Conservation (phyloP, 345 rosid species). For the Microcos paniculata region DNA sequence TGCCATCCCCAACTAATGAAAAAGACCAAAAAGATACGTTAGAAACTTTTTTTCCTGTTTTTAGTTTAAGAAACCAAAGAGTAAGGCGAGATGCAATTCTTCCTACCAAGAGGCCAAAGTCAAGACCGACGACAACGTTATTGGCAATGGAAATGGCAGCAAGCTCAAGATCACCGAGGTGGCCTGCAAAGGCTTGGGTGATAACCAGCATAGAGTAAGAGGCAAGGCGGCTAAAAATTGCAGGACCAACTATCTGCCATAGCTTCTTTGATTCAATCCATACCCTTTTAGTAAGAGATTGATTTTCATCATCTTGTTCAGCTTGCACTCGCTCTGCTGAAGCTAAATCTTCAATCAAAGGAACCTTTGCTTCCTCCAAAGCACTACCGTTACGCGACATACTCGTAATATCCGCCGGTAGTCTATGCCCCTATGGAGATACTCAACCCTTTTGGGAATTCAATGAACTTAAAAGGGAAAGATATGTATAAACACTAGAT, state of each 20-base stretch:
- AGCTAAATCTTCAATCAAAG: slow-evolving; percentile 27
- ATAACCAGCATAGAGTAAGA: slow-evolving; percentile 82
- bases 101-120: slow-evolving; percentile 86
- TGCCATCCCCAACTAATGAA: slow-evolving; percentile 65
- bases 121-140: slow-evolving; percentile 71
- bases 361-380: slow-evolving; percentile 32
- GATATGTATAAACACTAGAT: not conserved
- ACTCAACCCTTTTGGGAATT: not conserved
- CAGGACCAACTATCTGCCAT: slow-evolving; percentile 87
- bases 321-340: not conserved
- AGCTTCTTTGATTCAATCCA: slow-evolving; percentile 80
- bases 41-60: not conserved
- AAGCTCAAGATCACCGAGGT: slow-evolving; percentile 84
- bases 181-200: slow-evolving; percentile 96
- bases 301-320: slow-evolving; percentile 5
- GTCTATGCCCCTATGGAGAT: too few species aligned
- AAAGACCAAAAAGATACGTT: not conserved
- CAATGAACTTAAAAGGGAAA: not conserved
- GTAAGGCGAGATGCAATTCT: too few species aligned
- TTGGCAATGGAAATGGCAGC: slow-evolving; percentile 86
- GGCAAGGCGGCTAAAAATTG: slow-evolving; percentile 72
- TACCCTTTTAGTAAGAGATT: slow-evolving; percentile 33
- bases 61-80: not conserved
- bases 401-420: not conserved
- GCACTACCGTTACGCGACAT: slow-evolving; percentile 22